Base-by-base conservation (phyloP, 1,284 basidiomycete species). In the Chondrostereum purpureum region DNA sequence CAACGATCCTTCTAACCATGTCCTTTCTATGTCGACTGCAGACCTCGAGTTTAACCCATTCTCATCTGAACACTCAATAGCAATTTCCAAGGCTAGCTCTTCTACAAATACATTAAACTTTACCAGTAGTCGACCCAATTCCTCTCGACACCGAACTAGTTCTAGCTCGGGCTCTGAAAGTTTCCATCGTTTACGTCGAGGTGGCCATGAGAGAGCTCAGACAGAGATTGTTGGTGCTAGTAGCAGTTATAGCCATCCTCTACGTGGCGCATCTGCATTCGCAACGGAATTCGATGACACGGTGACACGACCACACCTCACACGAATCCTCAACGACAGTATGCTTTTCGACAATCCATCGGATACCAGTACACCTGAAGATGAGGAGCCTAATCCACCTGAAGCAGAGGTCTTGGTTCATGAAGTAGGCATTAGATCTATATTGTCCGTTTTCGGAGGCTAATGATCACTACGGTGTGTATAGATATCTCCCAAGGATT, bases 401-500 rank as follows among this genome's bases (percentile, higher is more conserved):
- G 69, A 75, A 58, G 72, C 61, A 55, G 64, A 73, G 17, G 78
- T 80, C 14, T 61, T 80, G 34, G 68, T 79, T 2, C 79, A 82
- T 56, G 63, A 77, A 60, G 79, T 78, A 51, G 33, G 62, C 20
- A n/a, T 43, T 16, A 21, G 12, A 14, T 39, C 38, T 45, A 19
- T 40, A 12, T 42, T 27, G 36, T n/a, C 16, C 31, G 34, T 31
- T 16, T 43, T 35, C 46, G n/a, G n/a, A n/a, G n/a, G n/a, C n/a
- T n/a, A n/a, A n/a, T n/a, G n/a, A n/a, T n/a, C n/a, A 34, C 33
- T n/a, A 45, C 34, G 36, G 18, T 14, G 16, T 16, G 4, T 34
- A 3, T 50, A 88, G 91, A 72, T 95, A 23, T 66, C 70, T 45
- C 68, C 79, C 3, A 73, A 71, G 16, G 92, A 96, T 58, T 88